These are phyloP conservation scores for Parastagonospora avenae DNA, from an alignment of 2,329 filamentous ascomycete species.

Conservation along the genomic window DNA sequence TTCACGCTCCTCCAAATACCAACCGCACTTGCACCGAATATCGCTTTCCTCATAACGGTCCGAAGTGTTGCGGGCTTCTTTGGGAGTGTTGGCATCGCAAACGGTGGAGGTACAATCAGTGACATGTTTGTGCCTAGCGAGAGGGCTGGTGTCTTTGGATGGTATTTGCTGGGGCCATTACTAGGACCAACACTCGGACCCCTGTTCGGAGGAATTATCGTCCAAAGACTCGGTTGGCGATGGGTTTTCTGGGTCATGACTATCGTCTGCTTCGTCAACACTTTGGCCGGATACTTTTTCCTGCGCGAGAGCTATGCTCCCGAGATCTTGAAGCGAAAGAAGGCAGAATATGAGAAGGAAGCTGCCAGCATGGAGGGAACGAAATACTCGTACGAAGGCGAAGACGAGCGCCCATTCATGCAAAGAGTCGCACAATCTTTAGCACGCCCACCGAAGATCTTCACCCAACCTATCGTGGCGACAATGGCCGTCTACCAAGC, in stretches of 20 bases:
- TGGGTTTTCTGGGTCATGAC: constrained; percentile 57
- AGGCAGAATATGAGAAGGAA: constrained; percentile 41
- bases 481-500: constrained; percentile 55
- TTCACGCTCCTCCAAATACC: constrained; percentile 56
- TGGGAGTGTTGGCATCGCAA: constrained; percentile 56
- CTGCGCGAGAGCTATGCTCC: constrained; percentile 54
- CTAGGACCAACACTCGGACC: constrained; percentile 52
- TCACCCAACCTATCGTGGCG: constrained; percentile 53
- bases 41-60: constrained; percentile 51
- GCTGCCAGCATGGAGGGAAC: constrained; percentile 23
- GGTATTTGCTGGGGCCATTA: constrained; percentile 52
- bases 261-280: constrained; percentile 51
- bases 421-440: constrained; percentile 47
- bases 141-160: constrained; percentile 54
- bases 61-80: constrained; percentile 57
- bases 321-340: constrained; percentile 45
- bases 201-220: constrained; percentile 52
- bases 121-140: constrained; percentile 57
- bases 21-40: constrained; percentile 54
- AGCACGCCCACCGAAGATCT: constrained; percentile 49
- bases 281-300: constrained; percentile 50
- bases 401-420: constrained; percentile 47
- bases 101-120: constrained; percentile 58
- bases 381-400: constrained; percentile 50
- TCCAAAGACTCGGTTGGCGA: constrained; percentile 53